A percentile compares a stretch with the other conserved stretches of the same genome.
Evolutionary conservation across 371 early-diverging fungal species (phyloP).

Genomic region (Mucor saturninus): DNA sequence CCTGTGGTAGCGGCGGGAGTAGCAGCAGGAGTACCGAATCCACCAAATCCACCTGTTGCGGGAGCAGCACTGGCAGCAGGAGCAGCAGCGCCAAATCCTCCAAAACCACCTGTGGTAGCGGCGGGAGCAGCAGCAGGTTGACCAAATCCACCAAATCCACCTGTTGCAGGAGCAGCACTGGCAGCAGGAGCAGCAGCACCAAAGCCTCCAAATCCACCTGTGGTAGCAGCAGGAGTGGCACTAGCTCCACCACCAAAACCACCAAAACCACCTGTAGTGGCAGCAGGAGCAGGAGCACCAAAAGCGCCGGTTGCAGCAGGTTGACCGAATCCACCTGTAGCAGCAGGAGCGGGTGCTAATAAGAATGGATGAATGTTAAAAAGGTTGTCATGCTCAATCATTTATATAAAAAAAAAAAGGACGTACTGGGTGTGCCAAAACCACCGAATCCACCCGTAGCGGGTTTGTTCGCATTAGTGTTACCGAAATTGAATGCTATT

Average conservation of each 20-base stretch:
- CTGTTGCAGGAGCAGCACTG: constrained; percentile 11
- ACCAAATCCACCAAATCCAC: constrained; percentile 16
- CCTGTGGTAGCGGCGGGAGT: constrained; percentile 13
- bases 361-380: too few relatives aligned
- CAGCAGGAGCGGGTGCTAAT: background rate
- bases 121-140: constrained; percentile 6
- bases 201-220: constrained; percentile 12
- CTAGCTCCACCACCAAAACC: constrained; percentile 27
- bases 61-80: constrained; percentile 25
- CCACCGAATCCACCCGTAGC: constrained; percentile 32
- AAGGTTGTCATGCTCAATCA: too few relatives aligned
- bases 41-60: constrained; percentile 22
- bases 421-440: constrained; percentile 19
- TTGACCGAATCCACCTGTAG: constrained; percentile 14
- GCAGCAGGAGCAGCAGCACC: constrained; percentile 12
- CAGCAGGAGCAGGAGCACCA: constrained; percentile 9
- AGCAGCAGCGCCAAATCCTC: constrained; percentile 32
- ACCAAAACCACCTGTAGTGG: constrained; percentile 30
- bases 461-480: constrained; percentile 34
- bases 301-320: constrained; percentile 12
- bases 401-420: constrained; percentile 14
- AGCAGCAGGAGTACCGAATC: constrained; percentile 12
- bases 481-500: constrained; percentile 42
- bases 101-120: constrained; percentile 27
- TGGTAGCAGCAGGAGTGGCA: constrained; percentile 23